These are phyloP conservation scores for Cercospora citrullina DNA, from an alignment of 2,329 filamentous ascomycete genomes.

Conservation along the genomic window DNA sequence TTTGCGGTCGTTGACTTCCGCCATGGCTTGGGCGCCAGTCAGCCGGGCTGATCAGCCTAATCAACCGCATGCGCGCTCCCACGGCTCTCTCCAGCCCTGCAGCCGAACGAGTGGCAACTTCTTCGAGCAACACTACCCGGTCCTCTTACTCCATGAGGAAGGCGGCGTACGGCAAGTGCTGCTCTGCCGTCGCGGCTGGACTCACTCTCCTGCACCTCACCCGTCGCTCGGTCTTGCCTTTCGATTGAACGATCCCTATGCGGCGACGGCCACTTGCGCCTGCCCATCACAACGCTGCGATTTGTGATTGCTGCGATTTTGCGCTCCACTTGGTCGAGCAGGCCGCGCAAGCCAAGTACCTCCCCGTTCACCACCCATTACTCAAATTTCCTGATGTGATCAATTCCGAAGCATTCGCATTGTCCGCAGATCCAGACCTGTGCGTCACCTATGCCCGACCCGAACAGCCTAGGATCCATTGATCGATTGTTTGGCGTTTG, in stretches of 20 bases:
- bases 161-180: constrained; percentile 1
- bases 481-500: constrained; percentile 4
- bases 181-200: background rate
- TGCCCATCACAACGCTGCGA: background rate
- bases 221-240: background rate
- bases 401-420: background rate
- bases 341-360: background rate
- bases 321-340: background rate
- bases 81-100: background rate
- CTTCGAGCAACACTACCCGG: background rate
- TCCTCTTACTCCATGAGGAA: constrained; percentile 7
- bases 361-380: background rate
- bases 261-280: background rate
- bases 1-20: background rate
- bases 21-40: background rate
- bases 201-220: background rate
- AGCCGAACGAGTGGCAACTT: background rate
- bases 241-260: background rate
- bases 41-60: background rate
- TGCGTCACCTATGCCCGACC: constrained; percentile 1
- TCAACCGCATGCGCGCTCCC: background rate
- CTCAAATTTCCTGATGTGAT: background rate
- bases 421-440: background rate
- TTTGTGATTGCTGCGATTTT: background rate
- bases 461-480: constrained; percentile 1